A percentile compares a stretch with the other conserved stretches of the same genome.
Conservation (phyloP, 768 basidiomycete genomes). For the Mycena vulgaris region DNA sequence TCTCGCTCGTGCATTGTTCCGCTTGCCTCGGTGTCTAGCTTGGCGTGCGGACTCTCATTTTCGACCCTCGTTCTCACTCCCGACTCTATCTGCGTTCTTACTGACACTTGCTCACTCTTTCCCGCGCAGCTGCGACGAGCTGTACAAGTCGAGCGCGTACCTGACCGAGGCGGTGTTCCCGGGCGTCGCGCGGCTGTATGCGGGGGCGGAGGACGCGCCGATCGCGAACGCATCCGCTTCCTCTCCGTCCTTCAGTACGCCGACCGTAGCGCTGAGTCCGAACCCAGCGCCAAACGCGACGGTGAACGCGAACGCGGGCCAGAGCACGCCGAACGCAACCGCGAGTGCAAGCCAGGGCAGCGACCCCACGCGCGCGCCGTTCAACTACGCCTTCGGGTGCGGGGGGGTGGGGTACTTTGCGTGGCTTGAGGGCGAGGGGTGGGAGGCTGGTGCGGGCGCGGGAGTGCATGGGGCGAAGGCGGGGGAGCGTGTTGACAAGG, state of each 20-base stretch:
- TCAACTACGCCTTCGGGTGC: slow-evolving; percentile 78
- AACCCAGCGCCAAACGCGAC: neutral
- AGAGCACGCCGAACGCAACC: neutral
- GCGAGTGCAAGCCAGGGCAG: slow-evolving; percentile 43
- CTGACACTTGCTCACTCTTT: neutral
- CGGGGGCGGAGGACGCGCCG: neutral
- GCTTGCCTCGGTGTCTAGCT: no score
- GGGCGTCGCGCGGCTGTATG: slow-evolving; percentile 24
- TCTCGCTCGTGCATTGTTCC: no score
- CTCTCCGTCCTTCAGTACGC: no score
- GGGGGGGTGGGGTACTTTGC: slow-evolving; percentile 70
- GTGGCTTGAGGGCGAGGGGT: slow-evolving; percentile 77
- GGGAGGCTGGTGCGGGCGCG: slow-evolving; percentile 59
- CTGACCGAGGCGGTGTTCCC: slow-evolving; percentile 48
- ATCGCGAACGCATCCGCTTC: neutral
- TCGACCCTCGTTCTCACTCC: no score
- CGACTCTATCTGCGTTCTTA: neutral
- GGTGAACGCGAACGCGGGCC: neutral
- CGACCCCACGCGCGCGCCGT: slow-evolving; percentile 73
- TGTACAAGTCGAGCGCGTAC: slow-evolving; percentile 83
- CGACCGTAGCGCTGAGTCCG: no score
- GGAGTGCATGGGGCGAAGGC: slow-evolving; percentile 18
- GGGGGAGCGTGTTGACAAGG: no score
- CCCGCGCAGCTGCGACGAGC: slow-evolving; percentile 77
- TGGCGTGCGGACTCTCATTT: no score